A percentile compares a stretch with the other conserved stretches of the same genome.
These are phyloP conservation scores for Sugiyamaella chiloensis DNA, from an alignment of 805 yeast species.

Conservation along the genomic window DNA sequence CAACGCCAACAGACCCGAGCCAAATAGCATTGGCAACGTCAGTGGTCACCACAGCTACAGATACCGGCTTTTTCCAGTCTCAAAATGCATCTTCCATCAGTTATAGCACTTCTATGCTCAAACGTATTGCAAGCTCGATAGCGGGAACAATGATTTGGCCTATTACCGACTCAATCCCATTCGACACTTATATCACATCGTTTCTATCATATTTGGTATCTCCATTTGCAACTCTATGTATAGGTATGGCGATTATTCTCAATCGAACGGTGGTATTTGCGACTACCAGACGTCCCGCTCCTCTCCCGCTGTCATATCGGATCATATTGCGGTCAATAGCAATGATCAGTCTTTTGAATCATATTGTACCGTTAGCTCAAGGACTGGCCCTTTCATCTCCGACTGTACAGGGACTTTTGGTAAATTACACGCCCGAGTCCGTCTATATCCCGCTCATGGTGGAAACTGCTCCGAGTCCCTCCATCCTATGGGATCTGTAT, in stretches of 20 bases:
- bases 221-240: slow-evolving; percentile 40
- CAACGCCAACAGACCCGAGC: background rate
- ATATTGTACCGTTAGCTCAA: slow-evolving; percentile 37
- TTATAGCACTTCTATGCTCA: slow-evolving; percentile 8
- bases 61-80: background rate
- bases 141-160: slow-evolving; percentile 12
- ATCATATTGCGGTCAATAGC: slow-evolving; percentile 40
- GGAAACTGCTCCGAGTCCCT: slow-evolving; percentile 44
- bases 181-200: slow-evolving; percentile 17
- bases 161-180: slow-evolving; percentile 14
- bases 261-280: slow-evolving; percentile 61
- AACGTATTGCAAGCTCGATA: slow-evolving; percentile 14
- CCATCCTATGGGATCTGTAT: slow-evolving; percentile 56
- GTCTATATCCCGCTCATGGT: slow-evolving; percentile 5
- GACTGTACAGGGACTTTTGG: background rate
- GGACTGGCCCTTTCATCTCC: slow-evolving; percentile 33
- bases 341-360: slow-evolving; percentile 34
- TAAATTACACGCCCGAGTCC: background rate
- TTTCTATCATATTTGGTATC: slow-evolving; percentile 25
- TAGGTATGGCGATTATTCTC: slow-evolving; percentile 54
- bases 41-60: background rate
- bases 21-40: background rate
- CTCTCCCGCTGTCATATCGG: slow-evolving; percentile 35
- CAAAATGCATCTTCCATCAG: background rate
- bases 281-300: slow-evolving; percentile 43